Base-by-base conservation (phyloP, 108 stramenopile species). In the Fragilariopsis cylindrus region DNA sequence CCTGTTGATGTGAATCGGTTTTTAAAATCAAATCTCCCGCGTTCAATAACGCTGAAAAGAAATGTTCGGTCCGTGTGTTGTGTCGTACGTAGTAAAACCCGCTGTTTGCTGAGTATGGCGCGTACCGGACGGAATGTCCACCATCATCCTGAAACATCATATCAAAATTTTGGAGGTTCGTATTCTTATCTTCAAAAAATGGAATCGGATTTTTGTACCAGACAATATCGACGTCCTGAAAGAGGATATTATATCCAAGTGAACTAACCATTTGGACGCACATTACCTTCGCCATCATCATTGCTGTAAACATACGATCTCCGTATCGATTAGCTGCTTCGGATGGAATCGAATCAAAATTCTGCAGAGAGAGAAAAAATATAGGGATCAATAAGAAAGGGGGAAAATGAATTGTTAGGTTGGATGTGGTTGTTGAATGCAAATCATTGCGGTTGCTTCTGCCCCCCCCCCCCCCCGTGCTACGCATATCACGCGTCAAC, bases 141-240 rank as follows among this genome's bases (percentile, higher is more conserved):
- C 97, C 97, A 68, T 98, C 97, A 70, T 98, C 94, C 80, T 94
- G 93, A 70, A 95, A 97, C 30, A 88, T 80, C 65, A 88, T 84
- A 72, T 96, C 96, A 62, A 90, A 88, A 44, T 75, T 73, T n/a
- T 82, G 56, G 6, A 82, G 52, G 11, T 82, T 72, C 18, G 70
- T 78, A 46, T 63, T 43, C 42, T 72, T 67, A 50, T 82, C 79
- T 46, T 88, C 83, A 57, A 93, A 90, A 62, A 71, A 89, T 9
- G 71, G 57, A 46, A 92, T 58, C 9, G 90, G 88, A 71, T 87
- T 77, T 80, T 83, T 70, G 69, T 88, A 85, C 86, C 85, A 82
- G 6, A 88, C 80, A 47, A 90, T 69, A 69, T 94, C 89, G 2
- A 92, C 92, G 78, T 91, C 93, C 68, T 84, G 93, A 77, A 94